Evolutionary conservation across 257 asterid genomes (phyloP), one percentile per base, ranked within the genome.

Genomic region (Solanum piurae): DNA sequence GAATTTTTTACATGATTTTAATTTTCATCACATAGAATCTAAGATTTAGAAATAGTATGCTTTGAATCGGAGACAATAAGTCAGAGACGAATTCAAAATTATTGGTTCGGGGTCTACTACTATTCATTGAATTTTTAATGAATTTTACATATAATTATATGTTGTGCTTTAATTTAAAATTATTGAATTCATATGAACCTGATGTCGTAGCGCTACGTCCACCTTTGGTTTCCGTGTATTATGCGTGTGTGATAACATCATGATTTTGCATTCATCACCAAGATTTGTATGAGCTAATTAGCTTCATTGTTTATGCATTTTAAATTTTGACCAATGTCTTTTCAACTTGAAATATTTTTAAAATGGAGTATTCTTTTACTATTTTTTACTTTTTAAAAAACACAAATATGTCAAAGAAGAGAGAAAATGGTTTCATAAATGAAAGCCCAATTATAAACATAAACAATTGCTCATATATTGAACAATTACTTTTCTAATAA

Each of bases 211-310:
- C 4, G 0, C 8, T 27, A 64, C 2, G 13, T 64, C 1, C 34
- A 5, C 1, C 4, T 25, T 13, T 25, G 1, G 1, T 76, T 76
- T 76, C 25, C 84, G n/a, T n/a, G 62, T 12, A n/a, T n/a, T 38
- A 38, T 76, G 60, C 36, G 60, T n/a, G 62, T 76, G 84, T 12
- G 13, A 74, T 76, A 79, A 88, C 66, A 64, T 27, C 18, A 62
- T 73, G 37, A 58, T 27, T 86, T 29, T 49, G 83, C 31, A 80
- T 80, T 73, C 85, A 83, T 88, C 82, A 85, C 34, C 12, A 46
- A 7, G 25, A 83, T 88, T 88, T 88, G 75, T 79, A 83, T 89
- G 60, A 37, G 34, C 62, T 12, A 87, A 9, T 64, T 83, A 85
- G 38, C 40, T 85, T 85, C 12, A 38, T 37, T 18, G 5, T 40